These are phyloP conservation scores for Climacium dendroides DNA, from an alignment of 225 moss, liverwort and hornwort genomes.

Conservation along the genomic window DNA sequence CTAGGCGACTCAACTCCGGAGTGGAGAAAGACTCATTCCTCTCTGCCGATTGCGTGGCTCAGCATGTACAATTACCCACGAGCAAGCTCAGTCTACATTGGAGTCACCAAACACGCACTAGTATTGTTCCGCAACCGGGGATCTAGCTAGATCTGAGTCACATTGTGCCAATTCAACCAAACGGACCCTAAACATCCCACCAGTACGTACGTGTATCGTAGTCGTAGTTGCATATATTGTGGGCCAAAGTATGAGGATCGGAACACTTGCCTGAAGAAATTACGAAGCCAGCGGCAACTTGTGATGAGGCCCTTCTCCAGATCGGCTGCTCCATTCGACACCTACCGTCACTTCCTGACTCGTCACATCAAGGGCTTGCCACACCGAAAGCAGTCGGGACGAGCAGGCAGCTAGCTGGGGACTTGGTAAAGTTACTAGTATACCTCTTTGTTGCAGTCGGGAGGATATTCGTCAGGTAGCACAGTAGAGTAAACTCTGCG, in stretches of 20 bases:
- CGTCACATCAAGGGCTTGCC: background rate
- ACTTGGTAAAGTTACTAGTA: background rate
- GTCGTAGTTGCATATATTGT: background rate
- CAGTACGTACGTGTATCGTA: too few species aligned
- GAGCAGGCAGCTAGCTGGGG: too few species aligned
- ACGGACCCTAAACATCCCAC: background rate
- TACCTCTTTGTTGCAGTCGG: background rate
- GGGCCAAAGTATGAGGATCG: background rate
- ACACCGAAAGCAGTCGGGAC: background rate
- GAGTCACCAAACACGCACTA: background rate
- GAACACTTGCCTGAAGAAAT: background rate
- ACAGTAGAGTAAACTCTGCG: background rate
- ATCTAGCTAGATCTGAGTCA: background rate
- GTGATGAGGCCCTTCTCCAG: background rate
- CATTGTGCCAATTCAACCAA: background rate
- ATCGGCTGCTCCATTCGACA: slow-evolving; percentile 3
- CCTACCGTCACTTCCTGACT: background rate
- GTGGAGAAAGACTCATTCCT: background rate
- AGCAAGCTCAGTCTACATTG: background rate
- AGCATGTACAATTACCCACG: too few species aligned
- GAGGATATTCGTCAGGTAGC: background rate
- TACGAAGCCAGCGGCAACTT: background rate
- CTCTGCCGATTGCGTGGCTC: background rate
- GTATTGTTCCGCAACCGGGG: background rate
- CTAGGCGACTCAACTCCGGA: background rate